A percentile compares a stretch with the other conserved stretches of the same genome.
Conservation (phyloP, 257 asterid species). For the Solanum pimpinellifolium region DNA sequence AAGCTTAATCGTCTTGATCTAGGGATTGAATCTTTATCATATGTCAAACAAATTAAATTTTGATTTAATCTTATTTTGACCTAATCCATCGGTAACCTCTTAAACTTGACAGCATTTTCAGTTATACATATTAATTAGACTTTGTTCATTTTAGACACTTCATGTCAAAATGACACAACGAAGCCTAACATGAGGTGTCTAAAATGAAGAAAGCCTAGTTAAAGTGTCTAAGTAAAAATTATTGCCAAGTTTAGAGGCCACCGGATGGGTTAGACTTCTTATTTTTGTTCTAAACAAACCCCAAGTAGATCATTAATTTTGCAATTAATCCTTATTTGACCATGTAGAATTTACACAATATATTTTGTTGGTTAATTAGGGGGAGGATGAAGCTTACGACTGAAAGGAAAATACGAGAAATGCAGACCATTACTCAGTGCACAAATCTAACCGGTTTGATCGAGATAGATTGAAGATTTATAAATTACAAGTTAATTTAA, state of each 20-base stretch:
- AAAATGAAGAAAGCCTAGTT: no score
- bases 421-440: background rate
- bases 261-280: background rate
- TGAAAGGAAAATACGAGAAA: background rate
- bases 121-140: no score
- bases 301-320: background rate
- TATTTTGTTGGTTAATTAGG: slow-evolving; percentile 9
- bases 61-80: background rate
- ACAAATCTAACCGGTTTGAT: background rate
- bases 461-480: background rate
- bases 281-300: background rate
- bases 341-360: background rate
- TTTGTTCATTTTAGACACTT: no score
- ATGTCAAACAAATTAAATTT: background rate
- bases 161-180: no score
- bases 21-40: background rate
- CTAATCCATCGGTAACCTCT: no score
- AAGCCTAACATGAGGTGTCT: no score
- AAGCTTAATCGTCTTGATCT: background rate
- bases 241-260: no score
- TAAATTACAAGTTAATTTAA: background rate
- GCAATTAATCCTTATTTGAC: background rate
- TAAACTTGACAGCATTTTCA: no score
- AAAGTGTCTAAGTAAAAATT: no score
- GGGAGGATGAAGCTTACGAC: slow-evolving; percentile 29